Evolutionary conservation across 352 stramenopile genomes (phyloP).

Genomic region (Phytopythium vexans): DNA sequence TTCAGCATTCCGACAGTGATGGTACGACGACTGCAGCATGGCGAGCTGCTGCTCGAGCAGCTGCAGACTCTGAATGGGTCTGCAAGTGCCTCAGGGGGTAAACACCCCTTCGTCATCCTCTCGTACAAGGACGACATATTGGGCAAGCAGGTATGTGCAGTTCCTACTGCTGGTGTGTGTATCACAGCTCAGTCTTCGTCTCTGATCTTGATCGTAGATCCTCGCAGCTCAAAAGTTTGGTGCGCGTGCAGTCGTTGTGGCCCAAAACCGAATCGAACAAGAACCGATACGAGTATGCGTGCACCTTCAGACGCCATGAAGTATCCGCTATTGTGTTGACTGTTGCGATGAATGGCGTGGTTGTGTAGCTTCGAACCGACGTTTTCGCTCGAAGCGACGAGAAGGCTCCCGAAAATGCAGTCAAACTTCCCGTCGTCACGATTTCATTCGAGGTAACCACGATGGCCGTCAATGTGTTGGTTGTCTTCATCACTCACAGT

Average conservation of each 20-base stretch:
- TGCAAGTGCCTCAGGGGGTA: constrained; percentile 10
- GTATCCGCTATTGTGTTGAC: background rate
- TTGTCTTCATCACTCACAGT: background rate
- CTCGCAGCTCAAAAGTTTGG: constrained; percentile 56
- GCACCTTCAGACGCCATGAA: too few species aligned
- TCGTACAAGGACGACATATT: constrained; percentile 69
- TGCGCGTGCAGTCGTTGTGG: constrained; percentile 60
- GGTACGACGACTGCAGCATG: constrained; percentile 51
- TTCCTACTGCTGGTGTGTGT: background rate
- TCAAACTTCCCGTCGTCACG: constrained; percentile 68
- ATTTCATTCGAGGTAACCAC: constrained; percentile 45
- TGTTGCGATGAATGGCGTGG: background rate
- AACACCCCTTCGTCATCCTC: constrained; percentile 33
- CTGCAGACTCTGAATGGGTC: constrained; percentile 7
- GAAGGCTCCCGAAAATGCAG: constrained; percentile 31
- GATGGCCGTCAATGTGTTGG: too few species aligned
- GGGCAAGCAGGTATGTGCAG: constrained; percentile 47
- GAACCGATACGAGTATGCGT: constrained; percentile 36
- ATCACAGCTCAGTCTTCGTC: background rate
- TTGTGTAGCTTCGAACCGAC: constrained; percentile 34
- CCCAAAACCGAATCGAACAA: constrained; percentile 50
- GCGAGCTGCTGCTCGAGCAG: constrained; percentile 55
- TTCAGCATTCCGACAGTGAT: constrained; percentile 68
- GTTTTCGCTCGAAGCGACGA: constrained; percentile 37
- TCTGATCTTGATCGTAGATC: constrained; percentile 27